Conservation (phyloP, 257 asterid genomes). For the Catharanthus roseus region DNA sequence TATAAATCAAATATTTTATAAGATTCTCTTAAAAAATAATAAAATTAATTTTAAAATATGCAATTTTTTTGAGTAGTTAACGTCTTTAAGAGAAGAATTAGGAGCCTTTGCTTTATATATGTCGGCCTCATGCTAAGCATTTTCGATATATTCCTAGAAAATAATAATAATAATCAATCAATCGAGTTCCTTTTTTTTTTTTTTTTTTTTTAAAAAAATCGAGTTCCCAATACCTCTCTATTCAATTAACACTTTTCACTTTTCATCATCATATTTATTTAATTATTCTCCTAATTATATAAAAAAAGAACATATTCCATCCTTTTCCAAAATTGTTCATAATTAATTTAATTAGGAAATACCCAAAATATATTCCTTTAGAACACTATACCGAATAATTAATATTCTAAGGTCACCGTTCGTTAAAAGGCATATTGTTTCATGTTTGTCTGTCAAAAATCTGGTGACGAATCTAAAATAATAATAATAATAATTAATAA, state of each 20-base stretch:
- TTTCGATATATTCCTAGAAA: background rate
- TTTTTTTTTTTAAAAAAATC: no score
- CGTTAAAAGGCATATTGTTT: background rate
- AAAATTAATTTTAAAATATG: no score
- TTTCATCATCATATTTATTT: background rate
- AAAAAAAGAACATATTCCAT: background rate
- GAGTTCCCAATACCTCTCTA: background rate
- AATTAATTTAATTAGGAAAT: no score
- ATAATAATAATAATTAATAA: no score
- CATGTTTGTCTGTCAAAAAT: background rate
- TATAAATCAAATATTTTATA: no score
- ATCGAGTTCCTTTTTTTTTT: no score
- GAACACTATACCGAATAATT: no score
- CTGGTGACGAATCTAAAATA: background rate
- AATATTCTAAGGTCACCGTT: background rate
- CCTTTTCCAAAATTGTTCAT: background rate
- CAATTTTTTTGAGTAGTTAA: no score
- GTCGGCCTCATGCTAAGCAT: constrained; percentile 20
- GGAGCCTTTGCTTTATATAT: constrained; percentile 5
- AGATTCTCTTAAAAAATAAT: no score
- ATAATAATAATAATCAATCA: no score
- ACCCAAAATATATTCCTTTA: no score
- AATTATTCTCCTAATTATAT: background rate
- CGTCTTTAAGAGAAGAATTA: background rate
- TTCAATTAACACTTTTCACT: background rate